These are phyloP conservation scores for Aurifilum marmelostoma DNA, from an alignment of 2,329 filamentous ascomycete genomes.

Conservation along the genomic window DNA sequence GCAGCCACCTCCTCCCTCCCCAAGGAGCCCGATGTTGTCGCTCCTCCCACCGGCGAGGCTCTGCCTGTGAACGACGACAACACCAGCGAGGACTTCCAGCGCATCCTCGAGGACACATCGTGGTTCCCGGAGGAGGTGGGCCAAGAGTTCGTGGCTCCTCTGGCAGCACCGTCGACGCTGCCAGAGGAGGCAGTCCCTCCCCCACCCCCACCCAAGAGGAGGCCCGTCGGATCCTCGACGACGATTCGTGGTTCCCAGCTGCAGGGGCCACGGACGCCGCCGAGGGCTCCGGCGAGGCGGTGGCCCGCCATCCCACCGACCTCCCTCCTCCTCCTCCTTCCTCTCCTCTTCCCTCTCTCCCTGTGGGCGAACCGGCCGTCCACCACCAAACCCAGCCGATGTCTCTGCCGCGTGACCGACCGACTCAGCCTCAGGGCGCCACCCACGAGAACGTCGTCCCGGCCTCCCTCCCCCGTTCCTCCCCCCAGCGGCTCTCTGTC, in stretches of 20 bases:
- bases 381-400: neutral
- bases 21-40: neutral
- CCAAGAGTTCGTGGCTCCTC: neutral
- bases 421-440: neutral
- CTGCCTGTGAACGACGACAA: neutral
- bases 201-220: neutral
- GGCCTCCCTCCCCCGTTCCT: no score
- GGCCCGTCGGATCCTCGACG: neutral
- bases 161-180: neutral
- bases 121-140: slow-evolving; percentile 1
- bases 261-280: neutral
- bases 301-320: no score
- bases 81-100: neutral
- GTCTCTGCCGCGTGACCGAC: neutral
- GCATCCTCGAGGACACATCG: neutral
- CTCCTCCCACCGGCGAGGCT: neutral
- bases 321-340: neutral
- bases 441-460: neutral
- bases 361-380: neutral
- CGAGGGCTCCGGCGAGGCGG: no score
- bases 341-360: neutral
- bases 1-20: neutral
- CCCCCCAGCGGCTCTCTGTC: no score
- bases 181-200: neutral
- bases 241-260: neutral